phyloP scores from a whole-genome alignment of 1,284 basidiomycete species.

The Boletellus dicymbophilus region DNA sequence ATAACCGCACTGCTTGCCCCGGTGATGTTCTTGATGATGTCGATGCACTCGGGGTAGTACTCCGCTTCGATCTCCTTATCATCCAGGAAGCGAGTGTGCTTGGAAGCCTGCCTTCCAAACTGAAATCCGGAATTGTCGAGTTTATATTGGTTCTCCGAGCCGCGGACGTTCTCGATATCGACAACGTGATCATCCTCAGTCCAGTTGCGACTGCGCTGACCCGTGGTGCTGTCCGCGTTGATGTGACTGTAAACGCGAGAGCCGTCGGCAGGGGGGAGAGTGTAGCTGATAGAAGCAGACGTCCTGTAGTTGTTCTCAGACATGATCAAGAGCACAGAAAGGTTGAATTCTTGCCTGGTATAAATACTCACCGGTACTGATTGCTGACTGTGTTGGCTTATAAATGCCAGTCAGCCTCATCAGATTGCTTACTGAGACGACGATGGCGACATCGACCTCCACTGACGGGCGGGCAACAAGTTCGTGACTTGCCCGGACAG shows the following conservation, averaged over 20 bases:
- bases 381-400: slow-evolving; percentile 3
- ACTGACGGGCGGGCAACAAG: too few species aligned
- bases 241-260: slow-evolving; percentile 14
- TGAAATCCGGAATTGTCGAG: slow-evolving; percentile 55
- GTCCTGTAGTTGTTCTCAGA: slow-evolving; percentile 20
- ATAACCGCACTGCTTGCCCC: slow-evolving; percentile 51
- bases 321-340: slow-evolving; percentile 10
- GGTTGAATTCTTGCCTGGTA: background rate
- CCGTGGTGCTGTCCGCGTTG: slow-evolving; percentile 14
- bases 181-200: slow-evolving; percentile 12
- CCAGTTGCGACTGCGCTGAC: slow-evolving; percentile 15
- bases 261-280: slow-evolving; percentile 20
- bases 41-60: slow-evolving; percentile 55
- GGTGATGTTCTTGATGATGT: slow-evolving; percentile 52
- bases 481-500: too few species aligned
- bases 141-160: slow-evolving; percentile 41
- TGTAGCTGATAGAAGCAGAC: slow-evolving; percentile 19
- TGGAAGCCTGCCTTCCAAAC: slow-evolving; percentile 34
- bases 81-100: slow-evolving; percentile 33
- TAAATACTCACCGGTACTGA: background rate
- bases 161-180: slow-evolving; percentile 42
- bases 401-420: background rate
- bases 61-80: slow-evolving; percentile 44
- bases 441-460: too few species aligned
- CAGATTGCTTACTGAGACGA: background rate